Percentiles rank a stretch among this genome's conserved stretches.
Evolutionary conservation across 306 rosid species (phyloP).

Genomic region (Gynostemma pentaphyllum): DNA sequence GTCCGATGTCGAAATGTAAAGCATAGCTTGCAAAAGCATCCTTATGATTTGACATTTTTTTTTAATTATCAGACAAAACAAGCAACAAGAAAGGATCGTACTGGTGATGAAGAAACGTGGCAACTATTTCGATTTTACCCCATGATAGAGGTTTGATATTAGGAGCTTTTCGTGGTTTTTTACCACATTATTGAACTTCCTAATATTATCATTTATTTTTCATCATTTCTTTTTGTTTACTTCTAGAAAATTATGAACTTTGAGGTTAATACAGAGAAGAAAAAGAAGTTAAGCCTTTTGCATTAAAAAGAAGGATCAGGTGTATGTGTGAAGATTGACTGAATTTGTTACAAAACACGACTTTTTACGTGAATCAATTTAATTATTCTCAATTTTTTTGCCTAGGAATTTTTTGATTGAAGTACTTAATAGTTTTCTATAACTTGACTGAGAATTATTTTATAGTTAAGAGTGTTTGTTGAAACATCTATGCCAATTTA

Average conservation of each 20-base stretch:
- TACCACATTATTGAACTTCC: neutral
- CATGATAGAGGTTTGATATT: slow-evolving; percentile 57
- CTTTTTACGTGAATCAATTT: neutral
- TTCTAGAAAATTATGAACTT: neutral
- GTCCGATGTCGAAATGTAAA: neutral
- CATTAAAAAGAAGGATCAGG: neutral
- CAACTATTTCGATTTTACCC: slow-evolving; percentile 82
- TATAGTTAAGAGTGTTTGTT: neutral
- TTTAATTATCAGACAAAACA: slow-evolving; percentile 48
- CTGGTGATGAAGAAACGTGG: slow-evolving; percentile 78
- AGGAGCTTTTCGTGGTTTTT: slow-evolving; percentile 6
- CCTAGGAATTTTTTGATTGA: neutral
- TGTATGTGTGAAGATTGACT: neutral
- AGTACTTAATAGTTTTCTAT: neutral
- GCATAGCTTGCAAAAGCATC: neutral
- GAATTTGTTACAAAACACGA: neutral
- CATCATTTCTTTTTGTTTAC: neutral
- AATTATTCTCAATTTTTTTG: neutral
- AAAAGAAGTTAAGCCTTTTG: neutral
- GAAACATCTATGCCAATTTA: neutral
- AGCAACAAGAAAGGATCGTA: slow-evolving; percentile 74
- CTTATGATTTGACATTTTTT: slow-evolving; percentile 2
- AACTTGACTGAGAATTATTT: neutral
- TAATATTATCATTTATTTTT: neutral
- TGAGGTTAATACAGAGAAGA: neutral